Conservation (phyloP, 306 rosid species). For the Cicer judaicum region DNA sequence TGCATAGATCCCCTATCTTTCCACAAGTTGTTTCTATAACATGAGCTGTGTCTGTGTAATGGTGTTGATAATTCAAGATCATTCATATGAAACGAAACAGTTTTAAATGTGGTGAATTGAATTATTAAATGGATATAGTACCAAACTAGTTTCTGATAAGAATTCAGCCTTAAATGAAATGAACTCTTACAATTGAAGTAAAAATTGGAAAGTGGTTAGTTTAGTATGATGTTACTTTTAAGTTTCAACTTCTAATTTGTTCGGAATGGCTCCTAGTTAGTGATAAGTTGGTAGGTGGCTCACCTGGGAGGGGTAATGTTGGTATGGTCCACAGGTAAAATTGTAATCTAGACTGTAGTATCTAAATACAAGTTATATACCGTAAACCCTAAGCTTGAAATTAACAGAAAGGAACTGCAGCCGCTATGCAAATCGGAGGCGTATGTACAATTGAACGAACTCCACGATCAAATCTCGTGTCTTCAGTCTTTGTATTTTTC, state of each 20-base stretch:
- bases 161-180: conserved; percentile 23
- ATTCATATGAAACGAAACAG: background rate
- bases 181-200: background rate
- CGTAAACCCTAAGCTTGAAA: no score
- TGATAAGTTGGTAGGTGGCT: no score
- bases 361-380: no score
- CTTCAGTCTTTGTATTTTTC: no score
- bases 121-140: background rate
- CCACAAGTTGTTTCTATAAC: background rate
- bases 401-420: no score
- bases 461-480: no score
- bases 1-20: background rate
- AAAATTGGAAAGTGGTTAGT: background rate
- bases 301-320: no score
- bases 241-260: conserved; percentile 16
- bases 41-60: background rate
- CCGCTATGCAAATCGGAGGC: no score
- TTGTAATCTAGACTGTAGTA: no score
- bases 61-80: conserved; percentile 1
- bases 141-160: conserved; percentile 10
- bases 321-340: no score
- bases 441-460: no score
- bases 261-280: no score
- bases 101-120: background rate
- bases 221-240: background rate